phyloP scores from a whole-genome alignment of 805 yeast species.

The Kurtzmaniella fragi region DNA sequence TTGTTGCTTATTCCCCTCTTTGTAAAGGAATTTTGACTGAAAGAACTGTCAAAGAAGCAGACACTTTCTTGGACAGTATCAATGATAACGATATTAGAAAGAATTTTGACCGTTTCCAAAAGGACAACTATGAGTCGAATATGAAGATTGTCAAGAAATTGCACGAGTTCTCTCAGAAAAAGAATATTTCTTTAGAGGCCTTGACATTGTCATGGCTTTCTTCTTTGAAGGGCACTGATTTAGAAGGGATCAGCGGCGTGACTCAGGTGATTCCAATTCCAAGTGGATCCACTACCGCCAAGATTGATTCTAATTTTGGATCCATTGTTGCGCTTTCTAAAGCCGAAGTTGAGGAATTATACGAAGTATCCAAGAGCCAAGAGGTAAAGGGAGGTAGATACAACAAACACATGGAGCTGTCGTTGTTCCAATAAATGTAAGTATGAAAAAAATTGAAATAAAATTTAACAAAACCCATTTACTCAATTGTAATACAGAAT shows the following conservation, averaged over 20 bases:
- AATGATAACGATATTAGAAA: slow-evolving; percentile 53
- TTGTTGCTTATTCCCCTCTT: slow-evolving; percentile 80
- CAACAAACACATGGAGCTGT: slow-evolving; percentile 18
- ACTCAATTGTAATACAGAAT: too few relatives aligned
- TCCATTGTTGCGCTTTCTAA: slow-evolving; percentile 43
- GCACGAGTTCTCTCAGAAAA: slow-evolving; percentile 42
- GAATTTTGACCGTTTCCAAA: slow-evolving; percentile 51
- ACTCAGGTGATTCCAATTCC: slow-evolving; percentile 76
- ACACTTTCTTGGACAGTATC: slow-evolving; percentile 35
- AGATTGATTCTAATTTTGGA: slow-evolving; percentile 57
- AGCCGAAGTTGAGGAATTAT: slow-evolving; percentile 53
- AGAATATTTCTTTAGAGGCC: slow-evolving; percentile 54
- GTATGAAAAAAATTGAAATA: too few relatives aligned
- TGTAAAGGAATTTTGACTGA: slow-evolving; percentile 79
- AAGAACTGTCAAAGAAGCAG: slow-evolving; percentile 32
- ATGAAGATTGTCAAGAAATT: slow-evolving; percentile 43
- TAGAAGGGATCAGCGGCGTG: slow-evolving; percentile 34
- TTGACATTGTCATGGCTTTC: slow-evolving; percentile 40
- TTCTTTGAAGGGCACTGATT: slow-evolving; percentile 62
- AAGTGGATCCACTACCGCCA: slow-evolving; percentile 56
- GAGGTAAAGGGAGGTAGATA: slow-evolving; percentile 57
- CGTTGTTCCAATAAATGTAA: neutral
- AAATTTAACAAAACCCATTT: too few relatives aligned
- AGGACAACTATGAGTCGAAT: slow-evolving; percentile 55
- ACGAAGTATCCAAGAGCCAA: slow-evolving; percentile 37